A percentile compares a stretch with the other conserved stretches of the same genome.
Conservation (phyloP, 2,329 filamentous ascomycete species). For the Ophiosphaerella narmari region DNA sequence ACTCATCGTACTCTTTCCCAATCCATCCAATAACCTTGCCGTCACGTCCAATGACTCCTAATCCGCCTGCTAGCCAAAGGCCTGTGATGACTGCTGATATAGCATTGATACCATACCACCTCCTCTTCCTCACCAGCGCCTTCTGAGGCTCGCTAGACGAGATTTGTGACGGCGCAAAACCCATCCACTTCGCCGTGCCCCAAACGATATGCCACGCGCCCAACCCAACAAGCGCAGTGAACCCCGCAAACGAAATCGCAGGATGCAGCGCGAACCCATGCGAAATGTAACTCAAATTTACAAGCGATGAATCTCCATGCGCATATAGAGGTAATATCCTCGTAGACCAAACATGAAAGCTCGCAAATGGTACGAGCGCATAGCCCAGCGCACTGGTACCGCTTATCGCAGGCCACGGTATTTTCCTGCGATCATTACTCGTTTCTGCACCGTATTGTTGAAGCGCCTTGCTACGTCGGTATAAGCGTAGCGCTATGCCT, state of each 20-base stretch:
- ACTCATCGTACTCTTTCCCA: constrained; percentile 75
- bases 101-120: constrained; percentile 74
- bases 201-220: constrained; percentile 80
- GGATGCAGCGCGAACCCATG: constrained; percentile 82
- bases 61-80: constrained; percentile 80
- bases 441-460: constrained; percentile 75
- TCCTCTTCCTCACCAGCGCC: constrained; percentile 62
- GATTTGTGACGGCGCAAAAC: constrained; percentile 63
- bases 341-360: constrained; percentile 76
- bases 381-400: constrained; percentile 76
- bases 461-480: constrained; percentile 73
- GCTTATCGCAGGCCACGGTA: constrained; percentile 72
- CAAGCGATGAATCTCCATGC: constrained; percentile 84
- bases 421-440: constrained; percentile 52
- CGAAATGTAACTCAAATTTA: constrained; percentile 80
- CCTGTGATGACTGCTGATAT: constrained; percentile 61
- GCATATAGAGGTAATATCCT: constrained; percentile 73
- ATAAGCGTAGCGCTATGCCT: constrained; percentile 75
- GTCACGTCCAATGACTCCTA: constrained; percentile 76
- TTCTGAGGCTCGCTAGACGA: constrained; percentile 55
- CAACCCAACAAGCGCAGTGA: constrained; percentile 67
- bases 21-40: constrained; percentile 78
- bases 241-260: constrained; percentile 68
- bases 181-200: constrained; percentile 83
- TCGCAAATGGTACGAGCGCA: constrained; percentile 65